Base-by-base conservation (phyloP, 768 basidiomycete species). In the Tulasnella sp. region DNA sequence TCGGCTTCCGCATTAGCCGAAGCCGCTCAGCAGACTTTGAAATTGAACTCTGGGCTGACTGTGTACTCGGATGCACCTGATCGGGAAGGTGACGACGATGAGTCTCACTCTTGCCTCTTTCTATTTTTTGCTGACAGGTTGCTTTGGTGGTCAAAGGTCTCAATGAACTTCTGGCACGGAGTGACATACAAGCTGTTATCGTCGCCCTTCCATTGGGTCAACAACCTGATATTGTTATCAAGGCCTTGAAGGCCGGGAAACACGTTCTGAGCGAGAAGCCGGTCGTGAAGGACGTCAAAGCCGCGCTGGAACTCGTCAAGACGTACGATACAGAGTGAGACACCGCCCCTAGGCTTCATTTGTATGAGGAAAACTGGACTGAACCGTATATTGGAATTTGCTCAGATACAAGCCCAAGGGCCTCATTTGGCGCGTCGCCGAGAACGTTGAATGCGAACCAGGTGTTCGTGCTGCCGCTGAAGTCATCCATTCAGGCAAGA, bases 201-300 rank as follows among this genome's bases (percentile, higher is more conserved):
- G 86, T 96, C 75, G 91, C 89, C 7, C 87, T 97, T 16, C 95
- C 95, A 0, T 96, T 97, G 83, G 88, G 90, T 0, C 82, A 88
- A 5, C 94, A 95, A 84, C 94, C 95, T 2, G 84, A 85, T 24
- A 86, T 96, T 80, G 86, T 97, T 77, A 85, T 89, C 79, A 89
- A 89, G 82, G 83, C 83, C 0, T 79, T 83, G 71, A 78, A 83
- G 71, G 81, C 80, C 34, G 93, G 95, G 38, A 97, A 97, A 86
- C 93, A 96, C 83, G 94, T 97, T 74, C 84, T 96, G 80, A 92
- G 92, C 84, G 95, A 97, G 87, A 97, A 97, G 83, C 96, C 96
- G 8, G 88, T 96, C 19, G 94, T 91, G 3, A 87, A 91, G 58
- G 91, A 93, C 82, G 90, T 95, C 71, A 87, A 88, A 39, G 85